A percentile compares a stretch with the other conserved stretches of the same genome.
These are phyloP conservation scores for Metschnikowia cerradonensis DNA, from an alignment of 805 yeast genomes.

Conservation along the genomic window DNA sequence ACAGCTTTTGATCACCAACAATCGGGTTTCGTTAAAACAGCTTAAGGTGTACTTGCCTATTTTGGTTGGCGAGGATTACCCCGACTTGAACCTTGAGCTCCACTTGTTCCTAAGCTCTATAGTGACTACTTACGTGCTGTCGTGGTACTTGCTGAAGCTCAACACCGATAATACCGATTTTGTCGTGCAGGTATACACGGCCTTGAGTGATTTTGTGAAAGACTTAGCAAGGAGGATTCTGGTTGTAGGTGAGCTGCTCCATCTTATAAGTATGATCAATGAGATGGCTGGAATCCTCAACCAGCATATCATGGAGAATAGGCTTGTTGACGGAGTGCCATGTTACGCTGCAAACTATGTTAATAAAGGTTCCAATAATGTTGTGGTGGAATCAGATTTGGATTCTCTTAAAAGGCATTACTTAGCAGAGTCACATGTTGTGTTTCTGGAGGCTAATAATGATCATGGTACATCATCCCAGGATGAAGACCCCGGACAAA, in stretches of 20 bases:
- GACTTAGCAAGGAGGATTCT: conserved; percentile 12
- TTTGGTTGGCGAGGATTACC: conserved; percentile 20
- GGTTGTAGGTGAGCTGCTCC: conserved; percentile 13
- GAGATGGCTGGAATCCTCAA: conserved; percentile 17
- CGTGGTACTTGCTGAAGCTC: conserved; percentile 17
- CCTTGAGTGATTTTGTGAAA: conserved; percentile 13
- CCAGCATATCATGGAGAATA: conserved; percentile 9
- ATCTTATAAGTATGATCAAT: conserved; percentile 20
- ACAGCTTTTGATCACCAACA: conserved; percentile 28
- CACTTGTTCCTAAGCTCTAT: conserved; percentile 36
- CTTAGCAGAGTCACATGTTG: conserved; percentile 11
- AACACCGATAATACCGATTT: conserved; percentile 18
- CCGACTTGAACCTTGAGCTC: conserved; percentile 30
- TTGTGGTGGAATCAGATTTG: background rate
- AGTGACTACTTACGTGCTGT: conserved; percentile 16
- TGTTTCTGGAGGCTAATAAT: conserved; percentile 3
- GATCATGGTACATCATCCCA: background rate
- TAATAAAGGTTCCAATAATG: background rate
- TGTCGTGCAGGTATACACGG: conserved; percentile 10
- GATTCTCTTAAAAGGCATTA: background rate
- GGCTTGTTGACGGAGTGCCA: conserved; percentile 7
- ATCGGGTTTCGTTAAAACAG: conserved; percentile 24
- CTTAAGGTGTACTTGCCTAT: conserved; percentile 27
- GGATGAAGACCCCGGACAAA: background rate
- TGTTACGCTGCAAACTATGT: conserved; percentile 1